Percentiles rank a stretch among this genome's conserved stretches.
phyloP scores from a whole-genome alignment of 352 stramenopile species.

The Phytophthora palmivora region DNA sequence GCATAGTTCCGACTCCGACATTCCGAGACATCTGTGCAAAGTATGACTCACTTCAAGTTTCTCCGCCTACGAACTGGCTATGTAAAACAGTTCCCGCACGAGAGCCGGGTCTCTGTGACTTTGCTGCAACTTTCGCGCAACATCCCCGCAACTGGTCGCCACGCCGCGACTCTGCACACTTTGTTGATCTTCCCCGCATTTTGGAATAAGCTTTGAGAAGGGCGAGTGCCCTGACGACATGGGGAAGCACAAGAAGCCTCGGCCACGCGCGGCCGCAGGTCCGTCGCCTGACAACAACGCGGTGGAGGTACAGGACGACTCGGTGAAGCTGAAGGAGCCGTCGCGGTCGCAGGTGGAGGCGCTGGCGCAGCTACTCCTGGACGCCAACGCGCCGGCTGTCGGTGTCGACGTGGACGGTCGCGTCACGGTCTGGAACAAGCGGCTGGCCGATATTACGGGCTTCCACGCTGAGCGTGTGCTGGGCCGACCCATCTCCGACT shows the following conservation, averaged over 20 bases:
- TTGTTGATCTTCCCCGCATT: slow-evolving; percentile 4
- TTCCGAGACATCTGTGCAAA: slow-evolving; percentile 17
- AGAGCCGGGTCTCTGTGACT: neutral
- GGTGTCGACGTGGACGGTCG: slow-evolving; percentile 53
- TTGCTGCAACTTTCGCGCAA: slow-evolving; percentile 1
- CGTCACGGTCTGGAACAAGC: slow-evolving; percentile 75
- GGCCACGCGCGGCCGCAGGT: neutral
- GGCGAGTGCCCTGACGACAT: slow-evolving; percentile 1
- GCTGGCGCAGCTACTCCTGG: slow-evolving; percentile 52
- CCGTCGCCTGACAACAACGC: slow-evolving; percentile 20
- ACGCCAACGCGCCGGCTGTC: slow-evolving; percentile 72
- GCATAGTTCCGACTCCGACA: too few species aligned
- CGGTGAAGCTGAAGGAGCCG: neutral
- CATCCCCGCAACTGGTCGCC: neutral
- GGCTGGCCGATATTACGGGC: slow-evolving; percentile 59
- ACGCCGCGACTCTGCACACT: neutral
- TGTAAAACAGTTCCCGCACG: slow-evolving; percentile 8
- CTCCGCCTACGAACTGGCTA: neutral
- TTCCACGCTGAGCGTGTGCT: slow-evolving; percentile 48
- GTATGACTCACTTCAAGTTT: slow-evolving; percentile 18
- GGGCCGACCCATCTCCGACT: slow-evolving; percentile 48
- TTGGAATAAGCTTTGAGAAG: slow-evolving; percentile 26
- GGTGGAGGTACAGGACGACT: neutral
- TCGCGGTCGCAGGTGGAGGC: slow-evolving; percentile 23
- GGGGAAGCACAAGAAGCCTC: slow-evolving; percentile 33